Conservation (phyloP, 2,329 filamentous ascomycete species). For the Microcyclosporella mali region DNA sequence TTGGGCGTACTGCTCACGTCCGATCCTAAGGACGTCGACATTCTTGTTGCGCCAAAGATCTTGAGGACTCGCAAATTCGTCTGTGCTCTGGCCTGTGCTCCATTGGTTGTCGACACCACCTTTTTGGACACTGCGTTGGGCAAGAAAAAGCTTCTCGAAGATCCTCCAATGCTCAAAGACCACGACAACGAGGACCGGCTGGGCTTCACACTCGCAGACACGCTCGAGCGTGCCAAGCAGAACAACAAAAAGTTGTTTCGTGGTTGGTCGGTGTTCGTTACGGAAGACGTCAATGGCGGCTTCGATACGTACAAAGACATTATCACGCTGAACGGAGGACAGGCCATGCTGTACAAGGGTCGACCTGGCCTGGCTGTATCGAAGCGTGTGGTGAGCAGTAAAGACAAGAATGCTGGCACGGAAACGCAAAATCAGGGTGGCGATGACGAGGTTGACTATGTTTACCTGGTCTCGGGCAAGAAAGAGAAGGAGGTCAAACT, state of each 20-base stretch:
- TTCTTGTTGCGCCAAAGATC: conserved; percentile 79
- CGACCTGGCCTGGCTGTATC: conserved; percentile 57
- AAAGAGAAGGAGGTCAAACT: conserved; percentile 62
- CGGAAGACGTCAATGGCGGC: conserved; percentile 70
- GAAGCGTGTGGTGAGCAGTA: conserved; percentile 46
- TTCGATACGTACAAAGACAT: conserved; percentile 80
- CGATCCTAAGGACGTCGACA: conserved; percentile 70
- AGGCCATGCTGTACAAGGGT: conserved; percentile 65
- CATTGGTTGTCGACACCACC: conserved; percentile 66
- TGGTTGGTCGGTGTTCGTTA: conserved; percentile 77
- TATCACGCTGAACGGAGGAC: conserved; percentile 80
- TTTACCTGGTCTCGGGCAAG: conserved; percentile 74
- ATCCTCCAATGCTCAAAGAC: conserved; percentile 63
- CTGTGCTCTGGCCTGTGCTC: conserved; percentile 73
- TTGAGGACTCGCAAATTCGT: conserved; percentile 93
- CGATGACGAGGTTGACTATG: conserved; percentile 49
- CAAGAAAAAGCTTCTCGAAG: conserved; percentile 53
- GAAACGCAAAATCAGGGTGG: conserved; percentile 45
- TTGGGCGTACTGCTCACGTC: conserved; percentile 79
- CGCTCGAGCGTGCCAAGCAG: conserved; percentile 62
- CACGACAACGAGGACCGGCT: conserved; percentile 65
- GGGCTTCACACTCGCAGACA: conserved; percentile 61
- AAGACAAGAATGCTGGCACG: conserved; percentile 56
- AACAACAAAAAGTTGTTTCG: conserved; percentile 72
- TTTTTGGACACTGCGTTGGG: conserved; percentile 76